Evolutionary conservation across 176 grass and related monocot species (phyloP).

Genomic region (Zea mays): DNA sequence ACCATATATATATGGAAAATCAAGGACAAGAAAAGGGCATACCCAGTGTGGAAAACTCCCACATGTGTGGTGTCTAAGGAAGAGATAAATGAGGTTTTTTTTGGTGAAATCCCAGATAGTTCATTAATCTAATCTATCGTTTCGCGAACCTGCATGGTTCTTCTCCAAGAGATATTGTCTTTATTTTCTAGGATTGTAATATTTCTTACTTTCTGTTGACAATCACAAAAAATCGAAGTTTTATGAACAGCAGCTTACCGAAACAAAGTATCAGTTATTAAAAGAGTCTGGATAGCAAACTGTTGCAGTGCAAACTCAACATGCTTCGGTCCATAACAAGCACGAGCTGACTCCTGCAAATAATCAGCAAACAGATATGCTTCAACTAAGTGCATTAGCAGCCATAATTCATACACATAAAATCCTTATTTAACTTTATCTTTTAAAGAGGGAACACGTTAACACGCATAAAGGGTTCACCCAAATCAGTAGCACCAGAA

Average conservation of each 20-base stretch:
- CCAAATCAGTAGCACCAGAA: slow-evolving; percentile 27
- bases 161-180: background rate
- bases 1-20: background rate
- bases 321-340: slow-evolving; percentile 94
- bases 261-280: slow-evolving; percentile 92
- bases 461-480: slow-evolving; percentile 15
- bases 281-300: slow-evolving; percentile 79
- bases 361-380: slow-evolving; percentile 37
- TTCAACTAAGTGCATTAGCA: slow-evolving; percentile 10
- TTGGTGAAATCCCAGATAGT: background rate
- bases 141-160: background rate
- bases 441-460: background rate
- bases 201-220: background rate
- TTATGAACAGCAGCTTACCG: slow-evolving; percentile 46
- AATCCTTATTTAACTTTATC: background rate
- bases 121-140: background rate
- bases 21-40: background rate
- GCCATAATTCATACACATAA: slow-evolving; percentile 2
- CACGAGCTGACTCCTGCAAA: slow-evolving; percentile 82
- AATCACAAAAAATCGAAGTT: background rate
- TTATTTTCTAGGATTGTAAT: background rate
- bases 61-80: too few species aligned
- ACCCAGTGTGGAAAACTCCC: too few species aligned
- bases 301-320: slow-evolving; percentile 81
- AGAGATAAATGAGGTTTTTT: background rate